A percentile compares a stretch with the other conserved stretches of the same genome.
Evolutionary conservation across 441 rosid species (phyloP).

Genomic region (Oxalis stricta): DNA sequence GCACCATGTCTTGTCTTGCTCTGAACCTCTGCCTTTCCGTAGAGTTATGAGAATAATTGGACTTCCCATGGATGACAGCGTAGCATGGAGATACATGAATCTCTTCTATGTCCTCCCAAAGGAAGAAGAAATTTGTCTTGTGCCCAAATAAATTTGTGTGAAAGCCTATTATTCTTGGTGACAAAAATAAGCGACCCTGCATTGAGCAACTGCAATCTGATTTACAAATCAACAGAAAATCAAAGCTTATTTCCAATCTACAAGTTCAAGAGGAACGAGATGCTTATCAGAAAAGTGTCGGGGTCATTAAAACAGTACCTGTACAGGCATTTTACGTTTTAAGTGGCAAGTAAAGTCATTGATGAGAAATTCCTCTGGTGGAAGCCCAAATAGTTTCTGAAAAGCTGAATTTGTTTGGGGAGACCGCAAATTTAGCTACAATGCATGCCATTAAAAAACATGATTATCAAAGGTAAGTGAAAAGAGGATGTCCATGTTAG

Average conservation of each 20-base stretch:
- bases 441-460: slow-evolving; percentile 2
- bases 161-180: slow-evolving; percentile 88
- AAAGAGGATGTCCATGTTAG: background rate
- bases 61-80: slow-evolving; percentile 91
- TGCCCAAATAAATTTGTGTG: slow-evolving; percentile 82
- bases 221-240: background rate
- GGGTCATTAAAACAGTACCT: slow-evolving; percentile 32
- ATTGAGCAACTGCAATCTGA: slow-evolving; percentile 9
- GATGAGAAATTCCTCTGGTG: slow-evolving; percentile 90
- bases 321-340: slow-evolving; percentile 82
- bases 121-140: slow-evolving; percentile 86
- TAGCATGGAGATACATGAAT: slow-evolving; percentile 64
- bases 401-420: slow-evolving; percentile 95
- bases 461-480: slow-evolving; percentile 3
- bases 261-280: background rate
- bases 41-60: slow-evolving; percentile 75
- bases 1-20: slow-evolving; percentile 91
- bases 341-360: slow-evolving; percentile 96
- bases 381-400: slow-evolving; percentile 91
- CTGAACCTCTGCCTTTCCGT: slow-evolving; percentile 66
- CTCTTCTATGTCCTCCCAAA: slow-evolving; percentile 95
- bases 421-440: slow-evolving; percentile 80
- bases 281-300: background rate
- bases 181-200: slow-evolving; percentile 90
- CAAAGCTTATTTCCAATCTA: background rate